These are phyloP conservation scores for Santalum album DNA, from an alignment of 164 flowering plant genomes.

Conservation along the genomic window DNA sequence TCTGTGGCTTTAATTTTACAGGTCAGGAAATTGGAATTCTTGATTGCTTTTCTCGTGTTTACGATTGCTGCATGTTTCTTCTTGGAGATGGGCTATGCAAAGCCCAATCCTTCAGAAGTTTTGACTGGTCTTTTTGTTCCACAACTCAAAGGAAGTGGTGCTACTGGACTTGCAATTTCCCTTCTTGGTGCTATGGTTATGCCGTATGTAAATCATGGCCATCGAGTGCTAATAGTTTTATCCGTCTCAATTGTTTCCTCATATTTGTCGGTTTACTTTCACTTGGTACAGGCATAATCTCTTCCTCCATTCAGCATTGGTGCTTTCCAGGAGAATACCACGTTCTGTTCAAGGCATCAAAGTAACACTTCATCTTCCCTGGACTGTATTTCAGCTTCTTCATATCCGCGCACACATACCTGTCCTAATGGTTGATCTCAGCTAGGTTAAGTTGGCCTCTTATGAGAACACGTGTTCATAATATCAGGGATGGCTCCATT, in stretches of 20 bases:
- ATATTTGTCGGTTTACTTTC: slow-evolving; percentile 4
- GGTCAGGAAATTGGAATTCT: slow-evolving; percentile 91
- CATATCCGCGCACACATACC: too few relatives aligned
- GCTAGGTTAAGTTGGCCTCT: too few relatives aligned
- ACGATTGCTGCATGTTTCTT: slow-evolving; percentile 88
- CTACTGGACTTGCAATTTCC: slow-evolving; percentile 79
- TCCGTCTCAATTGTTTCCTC: background rate
- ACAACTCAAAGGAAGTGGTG: slow-evolving; percentile 73
- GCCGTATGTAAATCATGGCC: slow-evolving; percentile 54
- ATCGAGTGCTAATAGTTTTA: background rate
- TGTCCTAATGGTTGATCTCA: too few relatives aligned
- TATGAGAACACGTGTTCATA: too few relatives aligned
- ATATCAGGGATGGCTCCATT: too few relatives aligned
- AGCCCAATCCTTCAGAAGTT: slow-evolving; percentile 63
- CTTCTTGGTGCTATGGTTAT: slow-evolving; percentile 95
- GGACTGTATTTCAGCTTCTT: too few relatives aligned
- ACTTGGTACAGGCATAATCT: slow-evolving; percentile 70
- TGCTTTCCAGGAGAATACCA: slow-evolving; percentile 85
- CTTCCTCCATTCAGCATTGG: slow-evolving; percentile 90
- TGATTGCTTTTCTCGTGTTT: slow-evolving; percentile 73
- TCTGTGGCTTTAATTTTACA: slow-evolving; percentile 14
- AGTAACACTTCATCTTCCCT: slow-evolving; percentile 20
- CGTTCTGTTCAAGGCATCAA: slow-evolving; percentile 68
- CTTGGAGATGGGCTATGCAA: slow-evolving; percentile 76
- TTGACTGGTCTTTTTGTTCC: slow-evolving; percentile 82